These are phyloP conservation scores for Sungouiella blattae DNA, from an alignment of 805 yeast species.

Conservation along the genomic window DNA sequence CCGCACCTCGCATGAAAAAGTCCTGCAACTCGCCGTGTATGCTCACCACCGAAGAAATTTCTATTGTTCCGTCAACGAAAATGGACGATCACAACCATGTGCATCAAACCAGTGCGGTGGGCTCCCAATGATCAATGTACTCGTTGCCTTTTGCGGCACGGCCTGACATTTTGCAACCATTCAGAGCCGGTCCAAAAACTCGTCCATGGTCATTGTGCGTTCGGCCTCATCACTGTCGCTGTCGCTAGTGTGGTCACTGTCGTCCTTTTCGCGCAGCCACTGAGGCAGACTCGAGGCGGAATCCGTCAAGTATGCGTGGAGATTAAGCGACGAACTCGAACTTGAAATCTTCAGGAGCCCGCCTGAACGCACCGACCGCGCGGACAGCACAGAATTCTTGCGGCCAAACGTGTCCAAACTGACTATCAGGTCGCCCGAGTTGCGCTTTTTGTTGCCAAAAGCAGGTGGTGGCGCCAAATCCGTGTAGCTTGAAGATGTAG, in stretches of 20 bases:
- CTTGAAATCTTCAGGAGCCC: conserved; percentile 34
- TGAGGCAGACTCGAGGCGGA: conserved; percentile 15
- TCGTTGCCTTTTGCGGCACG: no score
- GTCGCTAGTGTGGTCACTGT: neutral
- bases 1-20: no score
- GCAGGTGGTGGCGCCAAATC: conserved; percentile 39
- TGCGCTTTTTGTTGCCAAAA: conserved; percentile 18
- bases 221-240: conserved; percentile 8
- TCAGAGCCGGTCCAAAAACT: conserved; percentile 10
- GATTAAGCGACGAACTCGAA: conserved; percentile 37
- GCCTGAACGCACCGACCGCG: conserved; percentile 19
- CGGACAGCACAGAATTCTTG: conserved; percentile 17
- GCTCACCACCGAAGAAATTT: no score
- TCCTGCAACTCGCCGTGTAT: no score
- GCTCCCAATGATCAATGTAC: no score
- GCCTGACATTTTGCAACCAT: no score
- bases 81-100: no score
- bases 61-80: no score
- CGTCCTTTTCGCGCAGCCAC: no score
- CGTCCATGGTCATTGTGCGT: conserved; percentile 17
- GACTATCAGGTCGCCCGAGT: conserved; percentile 8
- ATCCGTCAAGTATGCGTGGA: conserved; percentile 41
- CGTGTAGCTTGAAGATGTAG: conserved; percentile 12
- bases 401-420: conserved; percentile 14
- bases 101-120: no score